Evolutionary conservation across 768 basidiomycete species (phyloP).

Genomic region (Kwoniella shandongensis): DNA sequence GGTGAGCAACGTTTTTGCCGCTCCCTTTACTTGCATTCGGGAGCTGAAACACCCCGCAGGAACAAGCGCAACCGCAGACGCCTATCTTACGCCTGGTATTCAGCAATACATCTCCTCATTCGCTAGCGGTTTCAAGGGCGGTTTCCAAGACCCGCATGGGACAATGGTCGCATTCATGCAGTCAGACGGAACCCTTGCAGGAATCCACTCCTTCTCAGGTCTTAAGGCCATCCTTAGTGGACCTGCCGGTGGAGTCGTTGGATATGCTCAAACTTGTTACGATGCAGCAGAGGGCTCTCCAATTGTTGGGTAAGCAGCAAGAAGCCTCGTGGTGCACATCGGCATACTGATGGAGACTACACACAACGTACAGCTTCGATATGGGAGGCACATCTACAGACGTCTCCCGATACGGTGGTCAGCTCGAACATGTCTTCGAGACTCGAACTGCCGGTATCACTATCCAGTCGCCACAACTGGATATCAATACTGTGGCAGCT

Average conservation of each 20-base stretch:
- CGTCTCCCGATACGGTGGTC: constrained; percentile 88
- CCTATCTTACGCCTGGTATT: constrained; percentile 45
- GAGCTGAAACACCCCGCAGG: neutral
- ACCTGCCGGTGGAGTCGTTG: constrained; percentile 94
- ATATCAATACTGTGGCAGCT: constrained; percentile 57
- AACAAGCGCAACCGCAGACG: constrained; percentile 29
- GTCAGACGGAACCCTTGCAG: constrained; percentile 64
- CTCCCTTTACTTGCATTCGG: too few relatives aligned
- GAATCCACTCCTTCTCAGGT: constrained; percentile 73
- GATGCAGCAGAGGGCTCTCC: constrained; percentile 76
- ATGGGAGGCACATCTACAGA: constrained; percentile 77
- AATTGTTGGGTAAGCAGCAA: constrained; percentile 69
- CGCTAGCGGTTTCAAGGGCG: constrained; percentile 30
- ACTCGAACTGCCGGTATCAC: constrained; percentile 39
- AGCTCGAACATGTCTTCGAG: constrained; percentile 73
- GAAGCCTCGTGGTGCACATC: too few relatives aligned
- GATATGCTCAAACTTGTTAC: constrained; percentile 80
- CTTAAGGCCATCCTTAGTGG: constrained; percentile 83
- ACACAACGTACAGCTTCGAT: constrained; percentile 58
- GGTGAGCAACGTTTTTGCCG: too few relatives aligned
- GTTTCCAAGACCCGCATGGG: constrained; percentile 16
- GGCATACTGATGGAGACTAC: too few relatives aligned
- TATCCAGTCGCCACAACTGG: constrained; percentile 42
- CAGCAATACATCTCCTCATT: constrained; percentile 37
- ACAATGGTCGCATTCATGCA: constrained; percentile 69